These are phyloP conservation scores for Thalia dealbata DNA, from an alignment of 176 grass and related monocot genomes.

Conservation along the genomic window DNA sequence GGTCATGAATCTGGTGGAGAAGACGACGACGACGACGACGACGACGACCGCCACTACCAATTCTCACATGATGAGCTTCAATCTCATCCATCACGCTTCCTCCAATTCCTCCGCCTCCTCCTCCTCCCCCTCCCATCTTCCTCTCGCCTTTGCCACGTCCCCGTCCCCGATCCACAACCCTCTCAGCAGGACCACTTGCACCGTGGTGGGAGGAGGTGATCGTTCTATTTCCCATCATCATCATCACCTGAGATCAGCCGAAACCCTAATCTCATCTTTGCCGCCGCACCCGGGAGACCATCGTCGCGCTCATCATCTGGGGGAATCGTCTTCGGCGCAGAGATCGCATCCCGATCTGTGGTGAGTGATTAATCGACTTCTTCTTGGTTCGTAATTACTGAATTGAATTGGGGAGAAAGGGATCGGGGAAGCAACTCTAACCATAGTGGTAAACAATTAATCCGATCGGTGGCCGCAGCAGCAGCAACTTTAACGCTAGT, in stretches of 20 bases:
- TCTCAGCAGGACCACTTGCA: background rate
- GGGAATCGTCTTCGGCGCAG: background rate
- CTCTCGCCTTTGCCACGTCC: background rate
- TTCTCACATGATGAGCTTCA: background rate
- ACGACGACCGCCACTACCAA: background rate
- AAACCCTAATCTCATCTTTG: background rate
- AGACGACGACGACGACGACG: too few species aligned
- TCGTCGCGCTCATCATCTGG: background rate
- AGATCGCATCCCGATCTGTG: background rate
- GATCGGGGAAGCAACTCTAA: too few species aligned
- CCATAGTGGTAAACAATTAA: too few species aligned
- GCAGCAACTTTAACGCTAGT: too few species aligned
- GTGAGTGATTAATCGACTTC: background rate
- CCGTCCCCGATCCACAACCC: background rate
- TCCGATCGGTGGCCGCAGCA: too few species aligned
- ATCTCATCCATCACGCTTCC: background rate
- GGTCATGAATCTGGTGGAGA: background rate
- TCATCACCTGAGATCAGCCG: background rate
- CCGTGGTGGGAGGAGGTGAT: background rate
- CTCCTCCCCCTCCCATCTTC: background rate
- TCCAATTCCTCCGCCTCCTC: too few species aligned
- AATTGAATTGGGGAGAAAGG: background rate
- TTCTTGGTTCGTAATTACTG: background rate
- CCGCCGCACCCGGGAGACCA: background rate
- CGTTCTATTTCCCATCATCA: too few species aligned